phyloP scores from a whole-genome alignment of 306 rosid genomes.

The Arachis stenosperma region DNA sequence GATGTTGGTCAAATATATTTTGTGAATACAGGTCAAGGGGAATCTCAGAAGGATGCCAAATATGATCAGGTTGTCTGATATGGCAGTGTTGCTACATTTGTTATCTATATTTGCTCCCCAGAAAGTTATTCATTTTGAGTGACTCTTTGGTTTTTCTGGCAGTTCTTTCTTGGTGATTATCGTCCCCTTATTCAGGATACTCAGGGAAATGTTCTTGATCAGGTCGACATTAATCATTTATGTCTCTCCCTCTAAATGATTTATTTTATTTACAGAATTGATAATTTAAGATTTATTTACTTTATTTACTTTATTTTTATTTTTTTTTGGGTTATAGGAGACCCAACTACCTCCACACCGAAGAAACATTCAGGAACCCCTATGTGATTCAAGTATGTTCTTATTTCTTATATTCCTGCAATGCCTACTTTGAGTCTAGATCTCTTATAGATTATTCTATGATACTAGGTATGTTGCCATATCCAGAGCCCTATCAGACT shows the following conservation, averaged over 20 bases:
- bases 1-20: constrained; percentile 91
- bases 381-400: constrained; percentile 79
- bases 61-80: constrained; percentile 77
- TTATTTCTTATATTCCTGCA: constrained; percentile 33
- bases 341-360: constrained; percentile 70
- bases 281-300: too few relatives aligned
- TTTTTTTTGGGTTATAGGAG: constrained; percentile 52
- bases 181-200: constrained; percentile 76
- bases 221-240: constrained; percentile 51
- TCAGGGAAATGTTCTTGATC: constrained; percentile 79
- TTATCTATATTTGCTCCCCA: constrained; percentile 3
- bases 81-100: constrained; percentile 25
- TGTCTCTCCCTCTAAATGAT: too few relatives aligned
- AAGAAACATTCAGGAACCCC: constrained; percentile 85
- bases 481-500: constrained; percentile 90
- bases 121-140: constrained; percentile 37
- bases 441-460: constrained; percentile 40
- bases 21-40: constrained; percentile 88
- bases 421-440: constrained; percentile 7
- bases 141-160: constrained; percentile 43
- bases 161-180: constrained; percentile 93
- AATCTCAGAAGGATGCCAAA: constrained; percentile 81
- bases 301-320: too few relatives aligned
- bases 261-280: too few relatives aligned
- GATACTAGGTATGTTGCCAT: constrained; percentile 79